phyloP scores from a whole-genome alignment of 2,329 filamentous ascomycete species.

The Epicoccum nigrum region DNA sequence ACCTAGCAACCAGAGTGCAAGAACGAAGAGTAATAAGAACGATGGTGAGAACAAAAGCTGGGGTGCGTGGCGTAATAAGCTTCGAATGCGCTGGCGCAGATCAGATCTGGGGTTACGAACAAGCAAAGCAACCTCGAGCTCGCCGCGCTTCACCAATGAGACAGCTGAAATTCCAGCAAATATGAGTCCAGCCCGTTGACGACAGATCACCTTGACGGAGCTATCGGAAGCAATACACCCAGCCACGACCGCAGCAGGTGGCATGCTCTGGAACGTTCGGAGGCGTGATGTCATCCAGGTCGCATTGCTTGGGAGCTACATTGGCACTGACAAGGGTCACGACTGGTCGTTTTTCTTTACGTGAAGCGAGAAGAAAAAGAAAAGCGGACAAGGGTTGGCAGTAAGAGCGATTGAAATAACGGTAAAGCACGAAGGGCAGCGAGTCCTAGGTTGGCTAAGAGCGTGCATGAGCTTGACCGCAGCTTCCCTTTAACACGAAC shows the following conservation, averaged over 20 bases:
- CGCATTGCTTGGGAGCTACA: neutral
- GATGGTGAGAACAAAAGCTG: constrained; percentile 12
- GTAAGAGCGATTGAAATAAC: neutral
- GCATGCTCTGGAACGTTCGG: constrained; percentile 1
- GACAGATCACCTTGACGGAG: neutral
- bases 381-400: too few species aligned
- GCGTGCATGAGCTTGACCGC: neutral
- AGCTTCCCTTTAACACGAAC: neutral
- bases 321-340: neutral
- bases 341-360: too few species aligned
- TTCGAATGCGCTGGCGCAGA: neutral
- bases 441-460: neutral
- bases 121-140: neutral
- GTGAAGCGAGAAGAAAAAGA: neutral
- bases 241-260: neutral
- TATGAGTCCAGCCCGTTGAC: neutral
- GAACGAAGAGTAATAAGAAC: constrained; percentile 1
- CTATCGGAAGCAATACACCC: neutral
- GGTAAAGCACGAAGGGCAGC: neutral
- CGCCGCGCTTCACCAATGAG: neutral
- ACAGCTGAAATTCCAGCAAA: neutral
- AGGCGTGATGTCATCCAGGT: neutral
- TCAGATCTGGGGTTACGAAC: neutral
- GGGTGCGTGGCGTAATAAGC: constrained; percentile 17
- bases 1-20: neutral